These are phyloP conservation scores for Pinus albicaulis DNA, from an alignment of 75 land plant species.

Conservation along the genomic window DNA sequence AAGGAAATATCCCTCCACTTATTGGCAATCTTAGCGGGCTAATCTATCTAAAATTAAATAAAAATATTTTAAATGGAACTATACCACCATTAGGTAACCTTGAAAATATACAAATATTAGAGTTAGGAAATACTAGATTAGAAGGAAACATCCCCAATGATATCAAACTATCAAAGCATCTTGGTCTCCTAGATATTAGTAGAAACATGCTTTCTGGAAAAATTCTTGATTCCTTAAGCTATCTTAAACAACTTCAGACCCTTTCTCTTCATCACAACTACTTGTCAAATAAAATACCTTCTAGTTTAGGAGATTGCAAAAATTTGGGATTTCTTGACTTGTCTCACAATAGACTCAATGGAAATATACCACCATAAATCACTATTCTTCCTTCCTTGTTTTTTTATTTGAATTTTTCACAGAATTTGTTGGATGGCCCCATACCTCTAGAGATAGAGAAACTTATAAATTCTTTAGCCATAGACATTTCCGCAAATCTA, in stretches of 20 bases:
- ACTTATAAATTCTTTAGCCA: constrained; percentile 10
- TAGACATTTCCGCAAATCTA: constrained; percentile 30
- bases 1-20: background rate
- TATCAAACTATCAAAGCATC: constrained; percentile 15
- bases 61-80: constrained; percentile 16
- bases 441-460: constrained; percentile 10
- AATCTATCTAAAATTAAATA: constrained; percentile 8
- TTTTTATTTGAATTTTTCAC: constrained; percentile 16
- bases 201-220: constrained; percentile 25
- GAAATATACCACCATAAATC: constrained; percentile 13
- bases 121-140: constrained; percentile 16
- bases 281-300: constrained; percentile 11
- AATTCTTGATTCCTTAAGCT: background rate
- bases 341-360: background rate
- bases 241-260: background rate
- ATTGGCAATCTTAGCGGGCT: constrained; percentile 7
- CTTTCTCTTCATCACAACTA: constrained; percentile 14
- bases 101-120: constrained; percentile 6
- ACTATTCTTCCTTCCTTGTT: background rate
- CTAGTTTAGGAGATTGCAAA: background rate
- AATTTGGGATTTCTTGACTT: constrained; percentile 15
- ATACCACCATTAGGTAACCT: constrained; percentile 14
- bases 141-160: constrained; percentile 17
- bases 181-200: constrained; percentile 9
- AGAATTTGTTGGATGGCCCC: constrained; percentile 13